Evolutionary conservation across 129 eudicot species (phyloP).

Genomic region (Mikania micrantha): DNA sequence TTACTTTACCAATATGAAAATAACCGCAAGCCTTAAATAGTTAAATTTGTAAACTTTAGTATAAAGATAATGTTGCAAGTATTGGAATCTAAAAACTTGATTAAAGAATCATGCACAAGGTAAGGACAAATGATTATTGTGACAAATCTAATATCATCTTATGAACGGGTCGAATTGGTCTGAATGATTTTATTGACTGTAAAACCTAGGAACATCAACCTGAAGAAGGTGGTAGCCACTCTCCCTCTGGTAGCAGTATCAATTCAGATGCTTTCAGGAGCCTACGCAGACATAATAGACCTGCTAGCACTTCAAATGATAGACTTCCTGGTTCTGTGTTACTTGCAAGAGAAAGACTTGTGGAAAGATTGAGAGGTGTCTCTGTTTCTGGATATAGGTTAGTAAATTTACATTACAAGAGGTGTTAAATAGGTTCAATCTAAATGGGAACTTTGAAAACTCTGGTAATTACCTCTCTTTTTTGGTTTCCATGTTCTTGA

Average conservation of each 20-base stretch:
- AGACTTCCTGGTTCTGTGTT: constrained; percentile 85
- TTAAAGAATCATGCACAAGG: not conserved
- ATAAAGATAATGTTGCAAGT: not conserved
- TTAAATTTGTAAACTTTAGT: not conserved
- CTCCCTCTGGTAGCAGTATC: constrained; percentile 24
- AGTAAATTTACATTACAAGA: constrained; percentile 9
- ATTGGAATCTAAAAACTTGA: not conserved
- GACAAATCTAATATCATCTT: not conserved
- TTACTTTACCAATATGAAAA: not conserved
- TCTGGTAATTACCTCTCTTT: not conserved
- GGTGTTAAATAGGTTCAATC: not conserved
- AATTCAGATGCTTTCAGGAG: constrained; percentile 25
- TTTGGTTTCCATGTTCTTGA: not conserved
- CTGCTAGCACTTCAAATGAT: constrained; percentile 29
- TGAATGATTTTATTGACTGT: constrained; percentile 9
- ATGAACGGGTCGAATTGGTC: not conserved
- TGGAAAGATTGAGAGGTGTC: constrained; percentile 67
- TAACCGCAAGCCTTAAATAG: not conserved
- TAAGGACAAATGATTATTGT: not conserved
- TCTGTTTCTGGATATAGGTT: constrained; percentile 52
- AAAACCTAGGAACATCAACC: constrained; percentile 48
- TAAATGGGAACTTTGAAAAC: not conserved
- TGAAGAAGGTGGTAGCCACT: constrained; percentile 37
- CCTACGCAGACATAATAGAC: constrained; percentile 17
- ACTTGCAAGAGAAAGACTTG: constrained; percentile 88